A percentile compares a stretch with the other conserved stretches of the same genome.
These are phyloP conservation scores for Aspergillus sp. DNA, from an alignment of 2,329 filamentous ascomycete species.

Conservation along the genomic window DNA sequence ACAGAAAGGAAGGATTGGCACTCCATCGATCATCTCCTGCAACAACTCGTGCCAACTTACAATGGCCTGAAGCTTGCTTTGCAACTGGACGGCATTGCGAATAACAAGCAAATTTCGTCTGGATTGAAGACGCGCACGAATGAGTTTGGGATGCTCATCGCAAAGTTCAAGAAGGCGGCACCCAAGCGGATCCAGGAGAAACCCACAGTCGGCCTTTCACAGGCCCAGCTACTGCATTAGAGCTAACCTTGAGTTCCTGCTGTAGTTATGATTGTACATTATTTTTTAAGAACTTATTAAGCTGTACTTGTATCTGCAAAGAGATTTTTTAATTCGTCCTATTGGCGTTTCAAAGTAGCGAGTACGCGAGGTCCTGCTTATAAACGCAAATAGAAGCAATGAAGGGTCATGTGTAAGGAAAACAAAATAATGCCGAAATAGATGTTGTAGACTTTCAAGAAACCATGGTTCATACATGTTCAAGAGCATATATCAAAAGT, in stretches of 20 bases:
- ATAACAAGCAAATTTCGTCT: slow-evolving; percentile 24
- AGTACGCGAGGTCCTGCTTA: slow-evolving; percentile 3
- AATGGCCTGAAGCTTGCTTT: slow-evolving; percentile 44
- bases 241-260: not conserved
- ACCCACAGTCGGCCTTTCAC: slow-evolving; percentile 22
- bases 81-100: slow-evolving; percentile 31
- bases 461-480: not conserved
- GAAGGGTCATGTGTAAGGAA: not conserved
- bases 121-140: slow-evolving; percentile 25
- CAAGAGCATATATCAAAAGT: slow-evolving; percentile 58
- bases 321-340: slow-evolving; percentile 12
- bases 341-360: slow-evolving; percentile 1
- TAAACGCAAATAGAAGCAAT: not conserved
- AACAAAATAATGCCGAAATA: not conserved
- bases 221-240: slow-evolving; percentile 19
- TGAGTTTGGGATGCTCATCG: slow-evolving; percentile 57
- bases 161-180: slow-evolving; percentile 16
- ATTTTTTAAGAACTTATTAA: slow-evolving; percentile 17
- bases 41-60: slow-evolving; percentile 37
- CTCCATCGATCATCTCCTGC: slow-evolving; percentile 25
- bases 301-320: slow-evolving; percentile 23
- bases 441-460: not conserved
- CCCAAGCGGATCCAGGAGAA: slow-evolving; percentile 18
- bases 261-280: slow-evolving; percentile 22
- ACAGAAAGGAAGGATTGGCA: slow-evolving; percentile 21